A percentile compares a stretch with the other conserved stretches of the same genome.
Conservation (phyloP, 2,329 filamentous ascomycete genomes). For the Calonectria multiphialidica region DNA sequence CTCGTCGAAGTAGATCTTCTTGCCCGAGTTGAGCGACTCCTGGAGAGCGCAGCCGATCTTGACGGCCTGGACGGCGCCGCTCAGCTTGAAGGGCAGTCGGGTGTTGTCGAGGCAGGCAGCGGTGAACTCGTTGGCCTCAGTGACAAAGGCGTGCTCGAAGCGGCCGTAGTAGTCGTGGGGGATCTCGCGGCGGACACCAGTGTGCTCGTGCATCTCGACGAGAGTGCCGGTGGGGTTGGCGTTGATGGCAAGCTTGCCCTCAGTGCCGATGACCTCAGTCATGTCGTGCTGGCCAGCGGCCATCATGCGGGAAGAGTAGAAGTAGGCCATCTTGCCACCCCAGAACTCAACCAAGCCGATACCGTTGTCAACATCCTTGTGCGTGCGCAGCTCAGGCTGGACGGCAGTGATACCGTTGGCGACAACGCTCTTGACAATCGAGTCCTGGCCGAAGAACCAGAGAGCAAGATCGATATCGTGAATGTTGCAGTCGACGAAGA, state of each 20-base stretch:
- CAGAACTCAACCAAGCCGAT: slow-evolving; percentile 75
- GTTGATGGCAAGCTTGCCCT: slow-evolving; percentile 73
- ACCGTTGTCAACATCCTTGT: slow-evolving; percentile 49
- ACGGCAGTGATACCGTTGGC: slow-evolving; percentile 48
- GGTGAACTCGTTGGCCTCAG: slow-evolving; percentile 74
- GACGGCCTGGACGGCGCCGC: slow-evolving; percentile 70
- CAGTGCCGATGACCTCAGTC: slow-evolving; percentile 76
- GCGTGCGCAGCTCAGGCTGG: slow-evolving; percentile 47
- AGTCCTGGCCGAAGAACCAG: slow-evolving; percentile 50
- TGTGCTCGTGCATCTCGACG: slow-evolving; percentile 66
- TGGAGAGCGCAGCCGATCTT: slow-evolving; percentile 72
- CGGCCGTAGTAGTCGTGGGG: slow-evolving; percentile 72
- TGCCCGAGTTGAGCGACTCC: slow-evolving; percentile 66
- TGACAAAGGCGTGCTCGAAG: slow-evolving; percentile 73
- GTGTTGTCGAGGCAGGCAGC: slow-evolving; percentile 68
- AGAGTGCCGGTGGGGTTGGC: slow-evolving; percentile 66
- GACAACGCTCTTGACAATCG: slow-evolving; percentile 46
- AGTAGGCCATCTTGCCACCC: slow-evolving; percentile 73
- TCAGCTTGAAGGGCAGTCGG: slow-evolving; percentile 67
- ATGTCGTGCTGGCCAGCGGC: slow-evolving; percentile 76
- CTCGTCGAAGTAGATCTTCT: slow-evolving; percentile 71
- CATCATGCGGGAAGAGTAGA: slow-evolving; percentile 77
- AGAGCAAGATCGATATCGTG: slow-evolving; percentile 69
- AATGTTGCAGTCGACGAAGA: slow-evolving; percentile 79
- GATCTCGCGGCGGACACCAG: slow-evolving; percentile 67